phyloP scores from a whole-genome alignment of 2,329 filamentous ascomycete species.

The Penicillium sp. region DNA sequence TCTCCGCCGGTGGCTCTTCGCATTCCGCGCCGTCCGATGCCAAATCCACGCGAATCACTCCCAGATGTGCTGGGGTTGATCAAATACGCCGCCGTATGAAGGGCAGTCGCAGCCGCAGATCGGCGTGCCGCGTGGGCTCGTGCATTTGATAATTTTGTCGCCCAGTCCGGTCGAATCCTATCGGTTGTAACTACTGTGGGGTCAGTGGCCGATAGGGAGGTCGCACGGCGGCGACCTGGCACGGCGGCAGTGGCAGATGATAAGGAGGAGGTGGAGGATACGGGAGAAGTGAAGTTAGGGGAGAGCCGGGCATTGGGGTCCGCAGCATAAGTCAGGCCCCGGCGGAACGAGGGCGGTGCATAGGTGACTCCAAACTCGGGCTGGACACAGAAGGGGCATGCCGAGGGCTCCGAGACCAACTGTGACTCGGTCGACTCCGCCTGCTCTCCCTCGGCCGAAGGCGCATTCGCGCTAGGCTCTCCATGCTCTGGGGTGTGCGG shows the following conservation, averaged over 20 bases:
- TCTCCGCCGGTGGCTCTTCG: constrained; percentile 40
- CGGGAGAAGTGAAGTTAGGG: constrained; percentile 62
- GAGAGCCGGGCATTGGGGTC: constrained; percentile 51
- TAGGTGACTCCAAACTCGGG: constrained; percentile 97
- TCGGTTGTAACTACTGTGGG: constrained; percentile 90
- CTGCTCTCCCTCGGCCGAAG: constrained; percentile 33
- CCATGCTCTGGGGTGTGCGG: constrained; percentile 83
- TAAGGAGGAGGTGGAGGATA: constrained; percentile 83
- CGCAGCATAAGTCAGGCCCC: constrained; percentile 70
- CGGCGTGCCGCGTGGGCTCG: constrained; percentile 80
- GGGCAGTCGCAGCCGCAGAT: constrained; percentile 86
- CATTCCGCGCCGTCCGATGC: constrained; percentile 55
- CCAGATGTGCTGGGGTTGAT: constrained; percentile 58
- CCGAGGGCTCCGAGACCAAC: constrained; percentile 85
- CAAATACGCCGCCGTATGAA: constrained; percentile 92
- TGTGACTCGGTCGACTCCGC: constrained; percentile 53
- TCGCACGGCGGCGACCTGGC: constrained; percentile 56
- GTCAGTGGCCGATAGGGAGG: constrained; percentile 75
- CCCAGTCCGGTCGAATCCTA: constrained; percentile 89
- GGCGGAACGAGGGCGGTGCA: constrained; percentile 79
- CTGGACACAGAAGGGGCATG: constrained; percentile 92
- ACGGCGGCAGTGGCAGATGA: constrained; percentile 53
- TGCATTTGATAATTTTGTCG: constrained; percentile 80
- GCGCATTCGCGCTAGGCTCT: constrained; percentile 43
- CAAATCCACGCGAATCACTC: constrained; percentile 51